A percentile compares a stretch with the other conserved stretches of the same genome.
phyloP scores from a whole-genome alignment of 441 rosid species.

The Adansonia grandidieri region DNA sequence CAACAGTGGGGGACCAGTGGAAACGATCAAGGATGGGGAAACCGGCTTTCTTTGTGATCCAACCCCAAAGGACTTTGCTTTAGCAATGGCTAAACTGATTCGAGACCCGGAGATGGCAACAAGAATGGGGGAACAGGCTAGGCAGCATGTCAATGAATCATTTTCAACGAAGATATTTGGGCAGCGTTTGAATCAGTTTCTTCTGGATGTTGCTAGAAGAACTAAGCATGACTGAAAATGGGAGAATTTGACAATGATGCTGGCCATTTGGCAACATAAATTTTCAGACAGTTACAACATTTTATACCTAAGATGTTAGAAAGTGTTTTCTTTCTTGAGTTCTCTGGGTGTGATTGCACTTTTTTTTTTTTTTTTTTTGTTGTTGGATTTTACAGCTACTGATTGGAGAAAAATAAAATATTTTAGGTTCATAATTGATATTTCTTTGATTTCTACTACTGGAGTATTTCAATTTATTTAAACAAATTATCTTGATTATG shows the following conservation, averaged over 20 bases:
- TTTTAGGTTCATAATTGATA: too few species aligned
- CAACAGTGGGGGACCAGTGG: constrained; percentile 86
- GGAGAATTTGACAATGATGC: not conserved
- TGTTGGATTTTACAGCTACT: not conserved
- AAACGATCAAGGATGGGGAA: constrained; percentile 63
- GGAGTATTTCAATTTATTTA: too few species aligned
- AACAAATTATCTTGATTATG: too few species aligned
- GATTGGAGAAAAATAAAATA: too few species aligned
- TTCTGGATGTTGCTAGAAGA: constrained; percentile 43
- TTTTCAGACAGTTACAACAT: not conserved
- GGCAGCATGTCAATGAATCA: constrained; percentile 56
- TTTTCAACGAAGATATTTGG: constrained; percentile 80
- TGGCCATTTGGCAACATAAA: not conserved
- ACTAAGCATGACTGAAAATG: constrained; percentile 51
- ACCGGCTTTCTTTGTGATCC: constrained; percentile 88
- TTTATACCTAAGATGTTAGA: not conserved
- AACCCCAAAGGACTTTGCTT: constrained; percentile 57
- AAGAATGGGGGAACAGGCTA: constrained; percentile 69
- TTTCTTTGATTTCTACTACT: too few species aligned
- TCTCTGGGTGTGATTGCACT: not conserved
- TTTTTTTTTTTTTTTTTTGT: not conserved
- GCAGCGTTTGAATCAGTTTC: constrained; percentile 61
- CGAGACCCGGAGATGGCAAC: constrained; percentile 61
- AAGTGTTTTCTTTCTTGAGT: too few species aligned
- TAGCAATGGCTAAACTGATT: constrained; percentile 70